Conservation (phyloP, 208 protist species). For the Leishmania aethiopica region DNA sequence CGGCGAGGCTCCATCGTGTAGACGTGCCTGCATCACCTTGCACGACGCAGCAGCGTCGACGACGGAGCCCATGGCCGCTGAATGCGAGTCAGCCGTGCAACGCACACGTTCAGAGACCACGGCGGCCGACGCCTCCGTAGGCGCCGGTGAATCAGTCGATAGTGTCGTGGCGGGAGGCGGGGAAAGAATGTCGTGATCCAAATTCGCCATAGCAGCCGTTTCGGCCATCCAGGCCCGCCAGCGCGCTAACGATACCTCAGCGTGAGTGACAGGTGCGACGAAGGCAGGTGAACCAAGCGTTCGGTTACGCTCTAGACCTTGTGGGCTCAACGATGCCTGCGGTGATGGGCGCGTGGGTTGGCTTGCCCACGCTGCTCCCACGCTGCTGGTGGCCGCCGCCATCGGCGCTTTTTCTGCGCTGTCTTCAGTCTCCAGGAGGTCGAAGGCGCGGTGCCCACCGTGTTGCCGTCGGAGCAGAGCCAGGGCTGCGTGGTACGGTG, state of each 20-base stretch:
- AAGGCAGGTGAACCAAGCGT: not conserved
- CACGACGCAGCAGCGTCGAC: not conserved
- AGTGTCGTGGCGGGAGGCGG: not conserved
- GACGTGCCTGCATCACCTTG: not conserved
- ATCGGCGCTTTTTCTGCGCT: not conserved
- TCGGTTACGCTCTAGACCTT: not conserved
- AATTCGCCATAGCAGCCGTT: not conserved
- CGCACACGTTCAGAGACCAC: not conserved
- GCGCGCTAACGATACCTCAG: not conserved
- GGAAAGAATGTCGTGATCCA: not conserved
- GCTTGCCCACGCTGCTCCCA: not conserved
- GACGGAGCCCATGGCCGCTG: not conserved
- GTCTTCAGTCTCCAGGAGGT: not conserved
- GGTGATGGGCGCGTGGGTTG: not conserved
- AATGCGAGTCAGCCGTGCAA: not conserved
- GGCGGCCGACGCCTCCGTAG: not conserved
- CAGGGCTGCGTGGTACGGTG: conserved; percentile 12
- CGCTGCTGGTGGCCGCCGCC: not conserved
- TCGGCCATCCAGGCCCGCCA: not conserved
- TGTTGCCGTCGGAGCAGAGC: not conserved
- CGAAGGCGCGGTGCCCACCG: not conserved
- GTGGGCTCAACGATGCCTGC: not conserved
- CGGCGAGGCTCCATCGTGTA: not conserved
- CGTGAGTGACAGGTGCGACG: not conserved
- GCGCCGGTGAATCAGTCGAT: not conserved